A percentile compares a stretch with the other conserved stretches of the same genome.
These are phyloP conservation scores for Solanum corneliomulleri DNA, from an alignment of 257 asterid species.

Conservation along the genomic window DNA sequence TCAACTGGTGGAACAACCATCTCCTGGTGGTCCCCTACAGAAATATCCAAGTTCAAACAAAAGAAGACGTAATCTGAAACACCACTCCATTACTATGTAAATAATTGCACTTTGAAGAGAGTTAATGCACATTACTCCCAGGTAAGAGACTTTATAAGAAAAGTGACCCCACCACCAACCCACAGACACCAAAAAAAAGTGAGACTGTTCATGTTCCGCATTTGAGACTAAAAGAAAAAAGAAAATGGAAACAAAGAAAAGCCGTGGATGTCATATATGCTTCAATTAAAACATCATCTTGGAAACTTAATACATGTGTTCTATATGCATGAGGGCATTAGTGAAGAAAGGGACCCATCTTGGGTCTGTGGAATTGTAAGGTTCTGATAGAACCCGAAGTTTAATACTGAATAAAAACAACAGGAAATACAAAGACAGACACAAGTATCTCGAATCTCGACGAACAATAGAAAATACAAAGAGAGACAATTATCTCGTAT, in stretches of 20 bases:
- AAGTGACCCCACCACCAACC: background rate
- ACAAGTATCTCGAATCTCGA: no score
- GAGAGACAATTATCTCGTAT: background rate
- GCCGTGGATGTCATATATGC: background rate
- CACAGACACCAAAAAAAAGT: background rate
- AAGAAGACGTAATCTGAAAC: background rate
- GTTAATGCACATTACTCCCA: background rate
- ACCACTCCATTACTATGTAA: background rate
- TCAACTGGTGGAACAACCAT: slow-evolving; percentile 72
- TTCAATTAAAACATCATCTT: background rate
- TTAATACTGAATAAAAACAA: no score
- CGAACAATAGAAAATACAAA: background rate
- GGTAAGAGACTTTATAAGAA: background rate
- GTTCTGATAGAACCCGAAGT: background rate
- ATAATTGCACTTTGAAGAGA: background rate
- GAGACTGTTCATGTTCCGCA: background rate
- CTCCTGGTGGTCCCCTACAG: slow-evolving; percentile 57
- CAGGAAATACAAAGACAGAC: no score
- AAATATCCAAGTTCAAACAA: background rate
- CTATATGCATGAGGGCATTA: background rate
- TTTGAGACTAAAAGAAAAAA: background rate
- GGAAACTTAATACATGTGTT: background rate
- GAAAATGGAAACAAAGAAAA: background rate
- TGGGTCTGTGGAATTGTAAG: background rate
- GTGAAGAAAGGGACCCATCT: background rate